Evolutionary conservation across 495 filamentous ascomycete species (phyloP), one percentile per base, ranked within the genome.

Genomic region (Cairneyella variabilis): DNA sequence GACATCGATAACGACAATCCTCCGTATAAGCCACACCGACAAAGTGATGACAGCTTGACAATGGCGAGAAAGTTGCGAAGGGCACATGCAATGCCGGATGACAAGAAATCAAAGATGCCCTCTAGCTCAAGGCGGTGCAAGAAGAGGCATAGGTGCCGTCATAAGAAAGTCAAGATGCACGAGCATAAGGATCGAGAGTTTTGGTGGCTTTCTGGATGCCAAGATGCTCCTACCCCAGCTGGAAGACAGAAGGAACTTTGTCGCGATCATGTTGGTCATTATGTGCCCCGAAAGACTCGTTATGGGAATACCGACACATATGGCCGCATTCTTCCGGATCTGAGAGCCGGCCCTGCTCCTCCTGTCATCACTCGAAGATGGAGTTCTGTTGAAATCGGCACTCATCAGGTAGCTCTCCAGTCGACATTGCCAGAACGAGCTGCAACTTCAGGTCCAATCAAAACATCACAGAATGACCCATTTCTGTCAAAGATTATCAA

Each of bases 381-480:
- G 60, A 62, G 56, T 42, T 59, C 56, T 27, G 51, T 62, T 14
- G 59, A 58, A 42, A 44, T 48, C 20, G 47, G 48, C 14, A 23
- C 48, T 12, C 41, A 51, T 27, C 48, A 53, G 32, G 18, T 49
- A 9, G 1, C 12, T 10, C 28, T 40, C 1, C 27, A 12, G 20
- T 54, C 40, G 3, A 53, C 10, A 0, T 37, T 44, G 20, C 34
- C n/a, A 23, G 8, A 25, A 18, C 23, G 14, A 22, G 5, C 47
- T 10, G 17, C 20, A 5, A 23, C 26, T 21, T 21, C 18, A 2
- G 14, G 26, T 20, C 11, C 10, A 28, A 21, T 45, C 42, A 8
- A 20, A 22, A 16, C 9, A 40, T 1, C 32, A 52, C 26, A 17
- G 3, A 16, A 26, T n/a, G 10, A 56, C 14, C 7, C 37, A 7